phyloP scores from a whole-genome alignment of 1,284 basidiomycete species.

The Moesziomyces sp. region DNA sequence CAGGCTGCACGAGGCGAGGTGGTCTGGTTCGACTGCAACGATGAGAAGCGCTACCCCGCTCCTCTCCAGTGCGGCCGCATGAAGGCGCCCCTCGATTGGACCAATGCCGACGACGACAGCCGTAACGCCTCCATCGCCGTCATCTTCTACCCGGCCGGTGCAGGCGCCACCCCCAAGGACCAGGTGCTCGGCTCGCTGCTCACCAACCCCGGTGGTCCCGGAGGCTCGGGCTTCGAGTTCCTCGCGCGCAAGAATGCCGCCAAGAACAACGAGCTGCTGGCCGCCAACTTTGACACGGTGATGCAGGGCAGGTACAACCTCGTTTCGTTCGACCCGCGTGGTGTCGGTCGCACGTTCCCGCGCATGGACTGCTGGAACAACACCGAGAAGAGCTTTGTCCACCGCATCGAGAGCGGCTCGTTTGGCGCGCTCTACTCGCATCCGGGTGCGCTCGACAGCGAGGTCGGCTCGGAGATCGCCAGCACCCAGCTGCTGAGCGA shows the following conservation, averaged over 20 bases:
- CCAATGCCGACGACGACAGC: slow-evolving; percentile 37
- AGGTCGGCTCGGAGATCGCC: slow-evolving; percentile 29
- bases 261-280: slow-evolving; percentile 28
- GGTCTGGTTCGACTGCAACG: slow-evolving; percentile 44
- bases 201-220: slow-evolving; percentile 55
- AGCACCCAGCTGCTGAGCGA: slow-evolving; percentile 21
- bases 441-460: slow-evolving; percentile 31
- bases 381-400: slow-evolving; percentile 31
- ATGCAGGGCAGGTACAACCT: slow-evolving; percentile 49
- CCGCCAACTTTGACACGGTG: slow-evolving; percentile 39
- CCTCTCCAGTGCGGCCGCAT: slow-evolving; percentile 52
- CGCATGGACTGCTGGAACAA: slow-evolving; percentile 49
- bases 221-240: slow-evolving; percentile 47
- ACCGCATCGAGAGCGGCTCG: slow-evolving; percentile 26
- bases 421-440: slow-evolving; percentile 35
- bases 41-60: slow-evolving; percentile 32
- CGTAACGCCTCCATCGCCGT: slow-evolving; percentile 51
- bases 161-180: slow-evolving; percentile 32
- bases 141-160: slow-evolving; percentile 53
- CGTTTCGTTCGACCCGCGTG: slow-evolving; percentile 52
- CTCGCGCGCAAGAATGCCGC: slow-evolving; percentile 27
- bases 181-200: slow-evolving; percentile 48
- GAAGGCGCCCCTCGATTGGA: slow-evolving; percentile 52
- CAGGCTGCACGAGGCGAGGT: slow-evolving; percentile 37
- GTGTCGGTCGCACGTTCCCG: slow-evolving; percentile 44